Base-by-base conservation (phyloP, 805 yeast genomes). In the Ogataea trehalophila region DNA sequence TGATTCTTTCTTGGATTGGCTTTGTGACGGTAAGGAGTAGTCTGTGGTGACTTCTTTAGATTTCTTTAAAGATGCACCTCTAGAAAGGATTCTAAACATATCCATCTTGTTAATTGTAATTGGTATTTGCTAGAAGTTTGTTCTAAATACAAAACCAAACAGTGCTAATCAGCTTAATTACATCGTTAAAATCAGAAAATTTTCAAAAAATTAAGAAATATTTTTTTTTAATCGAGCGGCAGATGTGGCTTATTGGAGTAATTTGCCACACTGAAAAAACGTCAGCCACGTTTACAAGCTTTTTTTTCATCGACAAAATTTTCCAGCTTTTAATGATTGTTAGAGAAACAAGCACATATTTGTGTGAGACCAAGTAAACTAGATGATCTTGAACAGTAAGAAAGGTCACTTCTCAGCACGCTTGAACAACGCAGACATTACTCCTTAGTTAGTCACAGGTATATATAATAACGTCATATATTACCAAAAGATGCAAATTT, bases 61-160 rank as follows among this genome's bases (percentile, higher is more conserved):
- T 63, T 81, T 80, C 61, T 81, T 83, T 44, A 92, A 70, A 13
- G 82, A 75, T 0, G 97, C 96, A 20, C 98, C 98, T 60, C 97
- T 73, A 0, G 90, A 74, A 35, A 92, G 75, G 3, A 94, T 82
- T 58, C 87, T 75, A 65, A 92, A 94, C 50, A 92, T 85, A 70
- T 92, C 99, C 97, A 90, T 90, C 29, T 34, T 55, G 9, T 26
- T 26, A 26, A 26, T 9, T 2, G 11, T 13, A 5, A 11, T 26
- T 26, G 1, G 13, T 26, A 3, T 11, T 26, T 1, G 31, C 9
- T 26, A 6, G 9, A 8, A 11, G 31, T 8, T 8, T 11, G 11
- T 26, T 11, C 31, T 9, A 6, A 26, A 26, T 11, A 26, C 31
- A 26, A 20, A 26, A 26, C 31, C 2, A 26, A 37, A 44, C 23